Percentiles rank a stretch among this genome's conserved stretches.
Conservation (phyloP, 495 filamentous ascomycete species). For the Penicillium flavigenum region DNA sequence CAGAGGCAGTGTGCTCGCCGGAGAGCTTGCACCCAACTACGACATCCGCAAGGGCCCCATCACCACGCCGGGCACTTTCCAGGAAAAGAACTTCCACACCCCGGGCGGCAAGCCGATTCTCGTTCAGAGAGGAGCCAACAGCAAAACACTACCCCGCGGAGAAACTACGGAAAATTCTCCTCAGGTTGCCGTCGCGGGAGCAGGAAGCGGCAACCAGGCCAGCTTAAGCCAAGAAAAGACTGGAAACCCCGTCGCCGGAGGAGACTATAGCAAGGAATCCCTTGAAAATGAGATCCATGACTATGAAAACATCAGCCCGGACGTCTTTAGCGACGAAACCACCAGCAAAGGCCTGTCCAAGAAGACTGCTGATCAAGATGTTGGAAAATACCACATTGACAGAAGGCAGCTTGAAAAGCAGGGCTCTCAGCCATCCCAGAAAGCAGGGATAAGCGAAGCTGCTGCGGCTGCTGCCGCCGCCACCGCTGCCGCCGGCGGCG, state of each 20-base stretch:
- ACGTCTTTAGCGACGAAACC: not conserved
- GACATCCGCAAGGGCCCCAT: constrained; percentile 31
- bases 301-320: not conserved
- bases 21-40: constrained; percentile 19
- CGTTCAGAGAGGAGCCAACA: constrained; percentile 1
- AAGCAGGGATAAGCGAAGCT: not conserved
- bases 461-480: not conserved
- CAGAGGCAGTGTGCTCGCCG: constrained; percentile 7
- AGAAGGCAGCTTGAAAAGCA: not conserved
- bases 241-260: not conserved
- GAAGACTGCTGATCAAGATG: not conserved
- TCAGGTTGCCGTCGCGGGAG: not conserved
- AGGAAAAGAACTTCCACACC: constrained; percentile 9
- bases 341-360: not conserved
- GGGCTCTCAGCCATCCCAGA: not conserved
- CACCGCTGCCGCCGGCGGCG: not conserved
- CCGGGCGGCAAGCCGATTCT: not conserved
- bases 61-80: constrained; percentile 16
- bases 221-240: not conserved
- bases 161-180: not conserved
- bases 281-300: constrained; percentile 8
- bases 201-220: not conserved
- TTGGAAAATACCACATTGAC: constrained; percentile 4
- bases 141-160: not conserved
- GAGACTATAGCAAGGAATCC: not conserved